phyloP scores from a whole-genome alignment of 2,329 filamentous ascomycete species.

The Hypoxylon sp. region DNA sequence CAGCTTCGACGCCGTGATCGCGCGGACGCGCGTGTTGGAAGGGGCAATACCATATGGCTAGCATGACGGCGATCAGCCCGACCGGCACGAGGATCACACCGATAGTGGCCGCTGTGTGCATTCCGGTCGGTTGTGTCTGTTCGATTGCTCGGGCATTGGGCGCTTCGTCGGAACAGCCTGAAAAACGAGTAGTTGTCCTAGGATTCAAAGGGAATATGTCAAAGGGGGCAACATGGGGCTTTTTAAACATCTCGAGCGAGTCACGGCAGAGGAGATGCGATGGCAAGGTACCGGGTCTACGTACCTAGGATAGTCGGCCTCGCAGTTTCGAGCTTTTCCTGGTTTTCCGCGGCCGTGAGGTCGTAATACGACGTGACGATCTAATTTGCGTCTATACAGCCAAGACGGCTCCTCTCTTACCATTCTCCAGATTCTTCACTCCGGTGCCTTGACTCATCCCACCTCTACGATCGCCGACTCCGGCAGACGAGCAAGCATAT shows the following conservation, averaged over 20 bases:
- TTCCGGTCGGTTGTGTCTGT: slow-evolving; percentile 19
- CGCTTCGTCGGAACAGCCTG: slow-evolving; percentile 6
- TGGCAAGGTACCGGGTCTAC: slow-evolving; percentile 7
- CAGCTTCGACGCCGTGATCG: slow-evolving; percentile 4
- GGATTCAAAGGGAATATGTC: slow-evolving; percentile 10
- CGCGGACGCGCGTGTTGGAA: slow-evolving; percentile 17
- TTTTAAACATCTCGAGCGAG: slow-evolving; percentile 8
- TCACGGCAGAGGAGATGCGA: background rate
- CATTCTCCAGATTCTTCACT: slow-evolving; percentile 5
- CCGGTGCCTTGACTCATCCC: slow-evolving; percentile 12
- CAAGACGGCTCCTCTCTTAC: slow-evolving; percentile 24
- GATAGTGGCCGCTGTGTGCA: slow-evolving; percentile 32
- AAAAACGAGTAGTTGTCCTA: background rate
- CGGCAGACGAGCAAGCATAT: slow-evolving; percentile 20
- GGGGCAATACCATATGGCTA: slow-evolving; percentile 36
- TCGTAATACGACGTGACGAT: slow-evolving; percentile 34
- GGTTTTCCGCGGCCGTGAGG: slow-evolving; percentile 21
- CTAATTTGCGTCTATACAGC: slow-evolving; percentile 35
- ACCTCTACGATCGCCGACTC: slow-evolving; percentile 17
- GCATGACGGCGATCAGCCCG: slow-evolving; percentile 32
- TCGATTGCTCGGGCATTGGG: slow-evolving; percentile 20
- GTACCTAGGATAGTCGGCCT: background rate
- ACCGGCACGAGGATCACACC: slow-evolving; percentile 36
- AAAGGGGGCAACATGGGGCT: background rate
- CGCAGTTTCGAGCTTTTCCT: slow-evolving; percentile 22